Base-by-base conservation (phyloP, 768 basidiomycete genomes). In the Myochromella boudieri region DNA sequence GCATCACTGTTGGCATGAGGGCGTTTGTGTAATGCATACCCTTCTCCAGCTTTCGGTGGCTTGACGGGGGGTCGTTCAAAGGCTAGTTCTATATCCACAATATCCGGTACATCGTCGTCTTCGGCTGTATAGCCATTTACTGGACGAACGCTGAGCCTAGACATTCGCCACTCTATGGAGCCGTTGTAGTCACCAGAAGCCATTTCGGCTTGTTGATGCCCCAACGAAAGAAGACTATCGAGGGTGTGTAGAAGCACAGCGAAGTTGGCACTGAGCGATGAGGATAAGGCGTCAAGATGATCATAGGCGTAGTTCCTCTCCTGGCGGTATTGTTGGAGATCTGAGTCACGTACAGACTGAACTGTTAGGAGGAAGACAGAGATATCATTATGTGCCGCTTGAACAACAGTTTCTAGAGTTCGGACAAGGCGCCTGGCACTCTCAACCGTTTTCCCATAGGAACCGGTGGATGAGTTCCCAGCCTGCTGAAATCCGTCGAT, bases 141-240 rank as follows among this genome's bases (percentile, higher is more conserved):
- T 77, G 77, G 55, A 80, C 77, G 59, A 76, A 56, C 70, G 56
- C 85, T 86, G 36, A 85, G 63, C 12, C 85, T 81, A 12, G 86
- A 88, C 70, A 81, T 78, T 17, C 88, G 76, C 84, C 85, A 84
- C 46, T 87, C 84, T 44, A 89, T 89, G 1, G 87, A 85, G 4
- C 80, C 81, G 45, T 74, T 80, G 64, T 89, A 88, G 49, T 87
- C 84, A 43, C 77, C 82, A 60, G 80, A 78, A 15, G 82, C 80
- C 29, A 84, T 68, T 11, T 84, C 80, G 2, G 80, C 83, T 64
- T 91, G 87, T 44, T 87, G 82, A 46, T 83, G 78, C 3, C 86
- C 87, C 14, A 88, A 62, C 0, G 75, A 66, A 21, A 87, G 64
- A 18, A 91, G 69, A 12, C 70, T 74, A 32, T 89, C 84, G 8